These are phyloP conservation scores for Torulaspora quercuum DNA, from an alignment of 805 yeast species.

Conservation along the genomic window DNA sequence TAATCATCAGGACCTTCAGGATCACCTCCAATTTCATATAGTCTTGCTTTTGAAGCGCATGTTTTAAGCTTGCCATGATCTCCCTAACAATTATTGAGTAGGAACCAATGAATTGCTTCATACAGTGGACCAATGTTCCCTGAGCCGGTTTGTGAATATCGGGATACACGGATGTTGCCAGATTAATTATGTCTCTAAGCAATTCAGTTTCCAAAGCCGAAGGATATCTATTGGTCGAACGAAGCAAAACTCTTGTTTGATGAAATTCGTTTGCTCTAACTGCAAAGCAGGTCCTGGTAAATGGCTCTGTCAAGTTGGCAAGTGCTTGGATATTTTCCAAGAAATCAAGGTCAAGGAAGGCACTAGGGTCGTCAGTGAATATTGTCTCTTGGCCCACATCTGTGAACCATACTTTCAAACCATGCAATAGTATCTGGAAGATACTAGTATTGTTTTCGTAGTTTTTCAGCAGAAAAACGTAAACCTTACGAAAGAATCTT, in stretches of 20 bases:
- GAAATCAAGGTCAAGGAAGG: conserved; percentile 52
- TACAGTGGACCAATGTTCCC: conserved; percentile 58
- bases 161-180: conserved; percentile 67
- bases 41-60: conserved; percentile 49
- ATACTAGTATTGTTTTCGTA: conserved; percentile 63
- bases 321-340: conserved; percentile 59
- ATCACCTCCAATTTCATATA: conserved; percentile 61
- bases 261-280: conserved; percentile 72
- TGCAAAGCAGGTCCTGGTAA: conserved; percentile 74
- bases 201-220: conserved; percentile 60
- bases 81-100: conserved; percentile 49
- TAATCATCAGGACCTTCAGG: conserved; percentile 53
- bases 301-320: conserved; percentile 61
- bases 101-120: conserved; percentile 67
- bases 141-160: conserved; percentile 71
- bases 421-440: conserved; percentile 58
- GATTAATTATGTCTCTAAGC: conserved; percentile 58
- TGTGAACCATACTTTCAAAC: conserved; percentile 70
- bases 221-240: conserved; percentile 69
- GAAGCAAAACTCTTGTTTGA: conserved; percentile 65
- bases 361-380: conserved; percentile 52
- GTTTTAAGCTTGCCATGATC: conserved; percentile 44
- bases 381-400: conserved; percentile 75
- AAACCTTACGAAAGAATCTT: conserved; percentile 56
- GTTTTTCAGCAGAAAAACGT: conserved; percentile 44